phyloP scores from a whole-genome alignment of 2,329 filamentous ascomycete genomes.

The Alternaria panax region DNA sequence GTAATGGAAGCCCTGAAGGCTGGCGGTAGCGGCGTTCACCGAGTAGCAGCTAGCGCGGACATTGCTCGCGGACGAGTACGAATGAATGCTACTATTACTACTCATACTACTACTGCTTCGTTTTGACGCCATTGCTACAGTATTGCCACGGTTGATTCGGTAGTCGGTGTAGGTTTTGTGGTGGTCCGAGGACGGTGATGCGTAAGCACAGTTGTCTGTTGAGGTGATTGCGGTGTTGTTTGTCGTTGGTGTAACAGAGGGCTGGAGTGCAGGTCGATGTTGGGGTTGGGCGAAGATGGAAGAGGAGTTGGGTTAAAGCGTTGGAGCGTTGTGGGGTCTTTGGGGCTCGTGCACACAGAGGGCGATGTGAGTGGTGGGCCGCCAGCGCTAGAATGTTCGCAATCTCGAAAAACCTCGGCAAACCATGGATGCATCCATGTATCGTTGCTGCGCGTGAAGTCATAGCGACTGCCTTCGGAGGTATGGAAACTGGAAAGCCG shows the following conservation, averaged over 20 bases:
- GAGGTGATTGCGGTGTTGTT: slow-evolving; percentile 3
- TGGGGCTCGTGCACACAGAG: slow-evolving; percentile 14
- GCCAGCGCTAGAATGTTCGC: slow-evolving; percentile 18
- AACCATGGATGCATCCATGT: no score
- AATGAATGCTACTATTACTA: slow-evolving; percentile 68
- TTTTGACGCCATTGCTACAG: slow-evolving; percentile 71
- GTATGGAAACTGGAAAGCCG: not conserved
- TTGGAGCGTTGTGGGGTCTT: slow-evolving; percentile 15
- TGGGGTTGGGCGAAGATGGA: slow-evolving; percentile 21
- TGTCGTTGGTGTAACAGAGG: slow-evolving; percentile 14
- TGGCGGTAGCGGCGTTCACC: slow-evolving; percentile 71
- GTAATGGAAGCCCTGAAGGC: slow-evolving; percentile 56
- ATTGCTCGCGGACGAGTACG: slow-evolving; percentile 71
- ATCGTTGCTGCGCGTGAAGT: not conserved
- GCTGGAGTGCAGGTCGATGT: slow-evolving; percentile 10
- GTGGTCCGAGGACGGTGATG: not conserved
- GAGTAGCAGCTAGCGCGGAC: slow-evolving; percentile 92
- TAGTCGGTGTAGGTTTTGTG: slow-evolving; percentile 1
- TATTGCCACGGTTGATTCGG: slow-evolving; percentile 55
- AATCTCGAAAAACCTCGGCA: slow-evolving; percentile 15
- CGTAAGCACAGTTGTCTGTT: not conserved
- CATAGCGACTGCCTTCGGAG: not conserved
- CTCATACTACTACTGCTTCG: slow-evolving; percentile 68
- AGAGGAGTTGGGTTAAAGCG: slow-evolving; percentile 26
- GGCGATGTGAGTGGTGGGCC: slow-evolving; percentile 6